Base-by-base conservation (phyloP, 768 basidiomycete species). In the Kockovaella imperatae region DNA sequence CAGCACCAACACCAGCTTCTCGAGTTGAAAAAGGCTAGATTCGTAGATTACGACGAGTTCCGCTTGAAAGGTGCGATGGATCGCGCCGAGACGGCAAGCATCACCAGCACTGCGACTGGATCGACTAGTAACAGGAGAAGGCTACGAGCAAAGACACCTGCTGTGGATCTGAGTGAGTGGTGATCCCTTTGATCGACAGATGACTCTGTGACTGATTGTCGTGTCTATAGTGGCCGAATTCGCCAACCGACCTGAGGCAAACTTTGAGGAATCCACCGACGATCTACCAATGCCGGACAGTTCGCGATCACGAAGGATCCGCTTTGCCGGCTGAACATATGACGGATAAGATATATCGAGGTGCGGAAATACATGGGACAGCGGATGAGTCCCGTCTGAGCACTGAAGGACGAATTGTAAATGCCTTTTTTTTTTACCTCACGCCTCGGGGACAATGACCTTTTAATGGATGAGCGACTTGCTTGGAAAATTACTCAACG, bases 91-190 rank as follows among this genome's bases (percentile, higher is more conserved):
- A 26, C 46, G 7, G 45, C 15, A 11, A 52, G 45, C 35, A 31
- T 42, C 3, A 15, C 43, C 4, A 50, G 55, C 29, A 32, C n/a
- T 38, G 40, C 38, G 18, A 29, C 35, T 11, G 43, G 51, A 1
- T n/a, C n/a, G n/a, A n/a, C n/a, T n/a, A 52, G 41, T 28, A 46
- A 26, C 21, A 29, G 29, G 15, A 18, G 42, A 20, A 36, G 45
- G 46, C 31, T 54, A 20, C 15, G 45, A 31, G 45, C 47, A 30
- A 52, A 50, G 20, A 30, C 47, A 20, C 11, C 29, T 0, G 53
- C 51, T 45, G 52, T 60, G 14, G 58, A 60, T 46, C 41, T 60
- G 31, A 56, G 58, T 60, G 49, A 60, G 58, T 59, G 6, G 1
- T 10, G 5, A 10, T 24, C 21, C 14, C 23, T 25, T 26, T 23